A percentile compares a stretch with the other conserved stretches of the same genome.
Conservation (phyloP, 176 grass and related monocot species). For the Oryza officinalis region DNA sequence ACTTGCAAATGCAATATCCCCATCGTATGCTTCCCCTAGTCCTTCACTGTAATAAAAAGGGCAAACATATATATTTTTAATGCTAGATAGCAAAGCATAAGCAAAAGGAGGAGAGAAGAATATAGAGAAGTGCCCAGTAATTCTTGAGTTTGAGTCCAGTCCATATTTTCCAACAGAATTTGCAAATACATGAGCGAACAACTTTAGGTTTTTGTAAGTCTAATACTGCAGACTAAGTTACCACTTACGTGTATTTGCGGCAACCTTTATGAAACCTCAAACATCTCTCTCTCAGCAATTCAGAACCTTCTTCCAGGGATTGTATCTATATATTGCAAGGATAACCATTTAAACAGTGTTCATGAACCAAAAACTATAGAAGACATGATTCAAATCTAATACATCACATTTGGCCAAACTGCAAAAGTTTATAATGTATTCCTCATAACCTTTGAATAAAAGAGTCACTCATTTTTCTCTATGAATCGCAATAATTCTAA, state of each 20-base stretch:
- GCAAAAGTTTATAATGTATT: not conserved
- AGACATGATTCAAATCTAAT: not conserved
- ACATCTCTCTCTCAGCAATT: constrained; percentile 81
- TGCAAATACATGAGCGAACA: not conserved
- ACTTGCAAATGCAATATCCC: constrained; percentile 89
- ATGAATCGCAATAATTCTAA: not conserved
- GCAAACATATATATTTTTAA: constrained; percentile 15
- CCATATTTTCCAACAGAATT: constrained; percentile 1
- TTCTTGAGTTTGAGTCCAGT: not conserved
- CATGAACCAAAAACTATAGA: not conserved
- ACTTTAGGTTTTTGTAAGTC: not conserved
- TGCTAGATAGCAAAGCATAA: not conserved
- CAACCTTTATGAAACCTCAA: constrained; percentile 91
- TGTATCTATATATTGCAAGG: constrained; percentile 70
- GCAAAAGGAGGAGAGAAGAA: not conserved
- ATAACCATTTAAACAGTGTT: constrained; percentile 12
- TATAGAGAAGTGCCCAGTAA: not conserved
- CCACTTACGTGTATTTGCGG: constrained; percentile 88
- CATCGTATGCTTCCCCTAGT: constrained; percentile 92
- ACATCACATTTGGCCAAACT: not conserved
- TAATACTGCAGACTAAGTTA: not conserved
- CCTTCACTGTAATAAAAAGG: constrained; percentile 65
- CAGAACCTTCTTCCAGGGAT: constrained; percentile 84
- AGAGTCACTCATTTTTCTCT: not conserved
- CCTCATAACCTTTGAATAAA: not conserved